Evolutionary conservation across 352 stramenopile genomes (phyloP), one percentile per base, ranked within the genome.

Genomic region (Globisporangium ultimum): DNA sequence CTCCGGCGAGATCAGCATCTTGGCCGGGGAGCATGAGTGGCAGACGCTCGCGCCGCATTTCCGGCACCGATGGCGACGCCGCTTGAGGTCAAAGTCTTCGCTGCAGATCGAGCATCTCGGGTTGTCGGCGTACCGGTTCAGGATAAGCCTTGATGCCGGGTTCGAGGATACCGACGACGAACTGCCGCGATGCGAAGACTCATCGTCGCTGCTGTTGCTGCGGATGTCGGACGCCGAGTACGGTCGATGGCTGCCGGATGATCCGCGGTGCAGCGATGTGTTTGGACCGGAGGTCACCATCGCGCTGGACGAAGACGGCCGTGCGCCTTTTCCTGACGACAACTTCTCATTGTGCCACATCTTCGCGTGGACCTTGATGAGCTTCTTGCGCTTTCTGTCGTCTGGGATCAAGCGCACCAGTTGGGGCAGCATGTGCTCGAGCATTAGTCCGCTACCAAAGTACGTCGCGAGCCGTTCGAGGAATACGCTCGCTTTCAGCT

Each of bases 401-500:
- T 94, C 82, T 2, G 80, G 81, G 41, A 93, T 91, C 18, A 93
- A 74, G 49, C 82, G 72, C 46, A 74, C 82, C 8, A 94, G 68
- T 55, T 94, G 79, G 45, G 79, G 78, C 43, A 94, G 71, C 80
- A 91, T 89, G 60, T 89, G 77, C 57, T 89, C 79, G 20, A 92
- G 75, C 82, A 92, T 91, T 18, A 89, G 68, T 3, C 72, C 72
- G 21, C 78, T 78, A 36, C 84, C 84, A 51, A 94, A 88, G 59
- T 92, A 92, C 3, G 50, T 70, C 10, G 53, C 47, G 6, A 94
- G 64, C 12, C 78, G 71, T 22, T 87, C 68, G 51, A 79, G 74
- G 57, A 94, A 94, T 3, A 81, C 68, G 17, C 70, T 64, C 12
- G 84, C 80, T 13, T 78, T 82, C 28, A 92, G 51, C 17, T 81